These are phyloP conservation scores for Taiwanofungus camphoratus DNA, from an alignment of 1,284 basidiomycete species.

Conservation along the genomic window DNA sequence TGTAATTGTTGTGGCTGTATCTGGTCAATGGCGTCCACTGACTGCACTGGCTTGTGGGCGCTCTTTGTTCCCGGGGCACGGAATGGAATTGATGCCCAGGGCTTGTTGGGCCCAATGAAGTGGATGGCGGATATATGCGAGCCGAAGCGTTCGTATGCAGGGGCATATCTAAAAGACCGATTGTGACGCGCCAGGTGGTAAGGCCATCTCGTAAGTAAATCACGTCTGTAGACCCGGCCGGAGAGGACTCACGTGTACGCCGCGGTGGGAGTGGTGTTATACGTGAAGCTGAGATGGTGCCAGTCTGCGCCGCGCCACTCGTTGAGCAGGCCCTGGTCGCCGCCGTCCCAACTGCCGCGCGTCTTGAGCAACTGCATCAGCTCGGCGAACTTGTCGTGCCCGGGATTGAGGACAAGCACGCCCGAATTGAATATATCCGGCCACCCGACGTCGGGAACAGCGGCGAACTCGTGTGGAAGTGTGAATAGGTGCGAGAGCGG, in stretches of 20 bases:
- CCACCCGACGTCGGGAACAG: slow-evolving; percentile 95
- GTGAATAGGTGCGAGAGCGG: slow-evolving; percentile 87
- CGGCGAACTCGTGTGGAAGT: slow-evolving; percentile 73
- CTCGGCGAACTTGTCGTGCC: slow-evolving; percentile 75
- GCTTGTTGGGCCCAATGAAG: slow-evolving; percentile 93
- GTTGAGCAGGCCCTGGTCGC: slow-evolving; percentile 94
- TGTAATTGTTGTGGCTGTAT: slow-evolving; percentile 22
- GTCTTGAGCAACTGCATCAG: slow-evolving; percentile 64
- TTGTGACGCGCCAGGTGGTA: slow-evolving; percentile 2
- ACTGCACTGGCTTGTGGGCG: slow-evolving; percentile 20
- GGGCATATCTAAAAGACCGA: slow-evolving; percentile 67
- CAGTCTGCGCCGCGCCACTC: slow-evolving; percentile 87
- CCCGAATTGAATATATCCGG: slow-evolving; percentile 99
- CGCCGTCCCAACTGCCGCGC: slow-evolving; percentile 93
- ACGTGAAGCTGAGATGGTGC: slow-evolving; percentile 91
- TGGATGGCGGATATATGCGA: slow-evolving; percentile 86
- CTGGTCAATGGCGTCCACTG: no score
- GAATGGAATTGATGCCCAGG: slow-evolving; percentile 75
- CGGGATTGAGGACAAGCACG: slow-evolving; percentile 83
- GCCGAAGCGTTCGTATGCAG: slow-evolving; percentile 91
- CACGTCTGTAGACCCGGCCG: slow-evolving; percentile 13
- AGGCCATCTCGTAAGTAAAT: slow-evolving; percentile 9
- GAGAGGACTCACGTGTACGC: slow-evolving; percentile 83
- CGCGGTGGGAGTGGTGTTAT: slow-evolving; percentile 97
- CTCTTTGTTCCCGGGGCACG: slow-evolving; percentile 50